Conservation (phyloP, 129 eudicot genomes). For the Centrapalus pauciflorus region DNA sequence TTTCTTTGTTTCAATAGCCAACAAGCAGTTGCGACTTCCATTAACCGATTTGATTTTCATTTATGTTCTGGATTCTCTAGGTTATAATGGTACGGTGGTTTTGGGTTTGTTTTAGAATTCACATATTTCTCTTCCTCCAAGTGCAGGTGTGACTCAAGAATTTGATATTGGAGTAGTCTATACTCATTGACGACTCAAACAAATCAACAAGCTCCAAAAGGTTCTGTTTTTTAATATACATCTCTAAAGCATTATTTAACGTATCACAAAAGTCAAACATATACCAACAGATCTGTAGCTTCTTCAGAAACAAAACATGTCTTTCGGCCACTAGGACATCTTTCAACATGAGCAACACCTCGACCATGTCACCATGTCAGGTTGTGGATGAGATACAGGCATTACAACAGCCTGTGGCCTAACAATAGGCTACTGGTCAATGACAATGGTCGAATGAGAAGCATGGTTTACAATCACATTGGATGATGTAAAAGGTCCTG, state of each 20-base stretch:
- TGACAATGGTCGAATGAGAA: slow-evolving; percentile 33
- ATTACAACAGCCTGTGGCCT: slow-evolving; percentile 13
- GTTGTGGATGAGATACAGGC: slow-evolving; percentile 13
- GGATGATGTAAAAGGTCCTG: slow-evolving; percentile 35
- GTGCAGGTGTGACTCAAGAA: no score
- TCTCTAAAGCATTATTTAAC: slow-evolving; percentile 39
- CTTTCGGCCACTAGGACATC: slow-evolving; percentile 56
- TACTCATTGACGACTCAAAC: slow-evolving; percentile 49
- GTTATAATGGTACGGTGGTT: no score
- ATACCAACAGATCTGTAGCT: slow-evolving; percentile 49
- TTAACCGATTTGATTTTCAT: no score
- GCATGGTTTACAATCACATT: slow-evolving; percentile 59
- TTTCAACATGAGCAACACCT: slow-evolving; percentile 47
- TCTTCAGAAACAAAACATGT: slow-evolving; percentile 47
- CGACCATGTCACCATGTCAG: slow-evolving; percentile 47
- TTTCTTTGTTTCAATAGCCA: no score
- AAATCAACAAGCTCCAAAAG: slow-evolving; percentile 55
- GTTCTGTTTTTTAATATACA: slow-evolving; percentile 60
- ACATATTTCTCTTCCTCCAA: no score
- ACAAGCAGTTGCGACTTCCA: no score
- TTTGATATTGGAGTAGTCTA: no score
- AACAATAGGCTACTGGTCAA: slow-evolving; percentile 18
- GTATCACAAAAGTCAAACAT: slow-evolving; percentile 50
- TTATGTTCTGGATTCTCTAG: no score
- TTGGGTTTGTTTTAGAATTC: no score